Conservation (phyloP, 1,284 basidiomycete species). For the Leccinum holopus region DNA sequence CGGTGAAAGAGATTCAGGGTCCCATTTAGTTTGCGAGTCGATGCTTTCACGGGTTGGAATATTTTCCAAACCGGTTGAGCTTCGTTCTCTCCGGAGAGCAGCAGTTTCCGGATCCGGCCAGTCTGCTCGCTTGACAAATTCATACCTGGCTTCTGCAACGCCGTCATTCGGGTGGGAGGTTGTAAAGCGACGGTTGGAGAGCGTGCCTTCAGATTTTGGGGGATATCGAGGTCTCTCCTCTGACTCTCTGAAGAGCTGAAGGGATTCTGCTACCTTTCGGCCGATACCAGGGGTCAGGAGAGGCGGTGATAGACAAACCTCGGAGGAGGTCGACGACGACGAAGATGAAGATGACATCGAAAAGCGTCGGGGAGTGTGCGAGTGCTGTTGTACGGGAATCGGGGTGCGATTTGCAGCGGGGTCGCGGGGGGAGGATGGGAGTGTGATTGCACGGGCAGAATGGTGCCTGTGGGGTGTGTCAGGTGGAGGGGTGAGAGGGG, state of each 20-base stretch:
- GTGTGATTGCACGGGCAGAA: constrained; percentile 41
- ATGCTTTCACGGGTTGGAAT: constrained; percentile 50
- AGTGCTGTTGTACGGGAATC: constrained; percentile 30
- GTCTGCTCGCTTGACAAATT: constrained; percentile 78
- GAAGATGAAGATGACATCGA: constrained; percentile 44
- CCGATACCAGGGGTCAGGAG: constrained; percentile 53
- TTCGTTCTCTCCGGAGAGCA: constrained; percentile 63
- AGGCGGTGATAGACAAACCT: constrained; percentile 18
- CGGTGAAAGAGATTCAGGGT: constrained; percentile 36
- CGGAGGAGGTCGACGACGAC: constrained; percentile 42
- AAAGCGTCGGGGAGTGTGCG: constrained; percentile 41
- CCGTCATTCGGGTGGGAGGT: constrained; percentile 48
- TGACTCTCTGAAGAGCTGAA: constrained; percentile 79
- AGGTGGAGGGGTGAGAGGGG: constrained; percentile 26
- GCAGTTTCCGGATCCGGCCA: constrained; percentile 76
- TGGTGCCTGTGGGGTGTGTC: constrained; percentile 23
- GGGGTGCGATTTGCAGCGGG: constrained; percentile 6
- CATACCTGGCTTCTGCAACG: constrained; percentile 64
- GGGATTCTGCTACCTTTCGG: constrained; percentile 75
- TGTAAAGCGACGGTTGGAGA: constrained; percentile 40
- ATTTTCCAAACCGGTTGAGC: constrained; percentile 56
- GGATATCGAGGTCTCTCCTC: constrained; percentile 39
- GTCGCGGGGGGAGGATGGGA: constrained; percentile 33
- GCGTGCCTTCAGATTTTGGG: constrained; percentile 32
- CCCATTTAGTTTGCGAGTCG: constrained; percentile 33